Conservation (phyloP, 2,329 filamentous ascomycete genomes). For the Lecanicillium sp. region DNA sequence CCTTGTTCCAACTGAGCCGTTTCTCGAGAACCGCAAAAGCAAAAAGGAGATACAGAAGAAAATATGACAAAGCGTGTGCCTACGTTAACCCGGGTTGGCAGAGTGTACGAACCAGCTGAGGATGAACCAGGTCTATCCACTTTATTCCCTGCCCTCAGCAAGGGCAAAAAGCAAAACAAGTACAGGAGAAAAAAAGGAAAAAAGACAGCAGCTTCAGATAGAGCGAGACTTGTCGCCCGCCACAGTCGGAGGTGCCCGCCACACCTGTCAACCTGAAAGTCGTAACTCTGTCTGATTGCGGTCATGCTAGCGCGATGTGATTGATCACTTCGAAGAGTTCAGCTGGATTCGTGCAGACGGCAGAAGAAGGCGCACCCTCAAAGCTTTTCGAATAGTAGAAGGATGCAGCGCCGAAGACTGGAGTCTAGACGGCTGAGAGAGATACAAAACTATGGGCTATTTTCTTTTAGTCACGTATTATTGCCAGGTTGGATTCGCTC, state of each 20-base stretch:
- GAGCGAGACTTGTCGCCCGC: no score
- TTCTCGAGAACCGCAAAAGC: background rate
- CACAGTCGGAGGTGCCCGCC: background rate
- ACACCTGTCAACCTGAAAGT: background rate
- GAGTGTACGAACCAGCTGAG: background rate
- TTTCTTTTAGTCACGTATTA: no score
- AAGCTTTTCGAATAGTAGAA: no score
- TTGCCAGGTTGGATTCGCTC: background rate
- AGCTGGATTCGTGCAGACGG: no score
- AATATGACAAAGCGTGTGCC: background rate
- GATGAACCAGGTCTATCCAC: background rate
- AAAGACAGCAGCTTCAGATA: no score
- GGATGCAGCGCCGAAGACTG: no score
- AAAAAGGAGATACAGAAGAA: background rate
- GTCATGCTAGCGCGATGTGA: slow-evolving; percentile 2
- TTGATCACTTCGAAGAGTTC: background rate
- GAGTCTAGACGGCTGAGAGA: no score
- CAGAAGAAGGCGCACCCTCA: no score
- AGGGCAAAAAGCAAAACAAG: slow-evolving; percentile 3
- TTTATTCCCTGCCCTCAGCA: background rate
- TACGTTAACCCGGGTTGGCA: background rate
- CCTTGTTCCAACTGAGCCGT: no score
- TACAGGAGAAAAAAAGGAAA: background rate
- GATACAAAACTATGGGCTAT: no score
- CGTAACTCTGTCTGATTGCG: slow-evolving; percentile 4